Percentiles rank a stretch among this genome's conserved stretches.
Conservation (phyloP, 768 basidiomycete genomes). For the Leucosporidium creatinivorum region DNA sequence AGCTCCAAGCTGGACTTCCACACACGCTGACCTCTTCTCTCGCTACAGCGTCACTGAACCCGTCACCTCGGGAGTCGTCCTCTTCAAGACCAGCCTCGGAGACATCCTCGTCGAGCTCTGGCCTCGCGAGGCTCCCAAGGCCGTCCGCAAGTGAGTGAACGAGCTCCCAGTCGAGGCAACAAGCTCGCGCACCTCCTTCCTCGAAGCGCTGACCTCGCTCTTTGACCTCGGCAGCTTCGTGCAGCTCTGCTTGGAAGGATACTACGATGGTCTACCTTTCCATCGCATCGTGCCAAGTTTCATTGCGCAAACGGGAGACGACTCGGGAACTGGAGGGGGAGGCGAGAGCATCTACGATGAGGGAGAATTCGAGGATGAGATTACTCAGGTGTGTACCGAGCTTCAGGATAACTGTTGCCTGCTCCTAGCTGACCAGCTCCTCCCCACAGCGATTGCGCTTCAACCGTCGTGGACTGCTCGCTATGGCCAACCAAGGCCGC, state of each 20-base stretch:
- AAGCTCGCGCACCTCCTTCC: not conserved
- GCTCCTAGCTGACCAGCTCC: slow-evolving; percentile 42
- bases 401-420: too few relatives aligned
- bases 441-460: slow-evolving; percentile 67
- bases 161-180: not conserved
- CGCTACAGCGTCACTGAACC: slow-evolving; percentile 24
- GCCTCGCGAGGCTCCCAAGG: slow-evolving; percentile 77
- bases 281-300: slow-evolving; percentile 89
- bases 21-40: not conserved
- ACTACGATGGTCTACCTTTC: slow-evolving; percentile 92
- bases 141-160: slow-evolving; percentile 54
- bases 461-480: slow-evolving; percentile 81
- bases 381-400: not conserved
- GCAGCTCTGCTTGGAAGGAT: slow-evolving; percentile 47
- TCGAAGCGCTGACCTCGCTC: not conserved
- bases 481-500: slow-evolving; percentile 77
- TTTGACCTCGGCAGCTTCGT: slow-evolving; percentile 14
- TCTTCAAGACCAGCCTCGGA: slow-evolving; percentile 26
- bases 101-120: slow-evolving; percentile 36
- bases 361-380: slow-evolving; percentile 36
- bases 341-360: slow-evolving; percentile 96
- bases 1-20: too few relatives aligned
- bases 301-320: slow-evolving; percentile 90
- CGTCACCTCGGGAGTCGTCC: slow-evolving; percentile 13
- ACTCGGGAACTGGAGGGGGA: slow-evolving; percentile 78